phyloP scores from a whole-genome alignment of 2,329 filamentous ascomycete genomes.

The Ceratocystis harringtonii region DNA sequence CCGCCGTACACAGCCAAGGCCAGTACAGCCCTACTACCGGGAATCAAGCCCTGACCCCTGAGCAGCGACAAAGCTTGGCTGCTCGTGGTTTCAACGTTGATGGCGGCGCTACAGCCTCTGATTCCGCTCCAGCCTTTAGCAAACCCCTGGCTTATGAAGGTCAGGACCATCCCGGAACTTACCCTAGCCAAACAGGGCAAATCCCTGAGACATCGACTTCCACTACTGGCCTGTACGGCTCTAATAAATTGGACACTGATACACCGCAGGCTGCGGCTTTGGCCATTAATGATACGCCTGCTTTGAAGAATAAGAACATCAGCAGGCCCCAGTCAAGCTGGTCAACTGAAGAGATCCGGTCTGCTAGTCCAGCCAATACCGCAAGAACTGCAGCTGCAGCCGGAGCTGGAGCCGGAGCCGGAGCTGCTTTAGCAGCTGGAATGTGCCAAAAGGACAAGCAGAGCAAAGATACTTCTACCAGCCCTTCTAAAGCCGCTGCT shows the following conservation, averaged over 20 bases:
- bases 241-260: slow-evolving; percentile 8
- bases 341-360: slow-evolving; percentile 16
- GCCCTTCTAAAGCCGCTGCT: neutral
- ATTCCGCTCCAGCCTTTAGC: neutral
- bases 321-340: slow-evolving; percentile 9
- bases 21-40: neutral
- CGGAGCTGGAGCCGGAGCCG: slow-evolving; percentile 8
- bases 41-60: neutral
- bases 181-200: neutral
- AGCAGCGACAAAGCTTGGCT: slow-evolving; percentile 5
- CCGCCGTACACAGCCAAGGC: neutral
- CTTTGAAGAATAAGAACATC: slow-evolving; percentile 6
- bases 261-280: neutral
- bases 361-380: neutral
- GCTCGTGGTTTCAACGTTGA: slow-evolving; percentile 4
- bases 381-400: neutral
- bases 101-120: neutral
- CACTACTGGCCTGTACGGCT: neutral
- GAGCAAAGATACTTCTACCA: neutral
- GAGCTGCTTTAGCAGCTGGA: neutral
- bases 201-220: neutral
- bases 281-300: neutral
- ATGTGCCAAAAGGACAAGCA: neutral
- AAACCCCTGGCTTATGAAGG: neutral
- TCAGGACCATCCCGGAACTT: neutral